Evolutionary conservation across 208 protist genomes (phyloP).

Genomic region (Leishmania tropica): DNA sequence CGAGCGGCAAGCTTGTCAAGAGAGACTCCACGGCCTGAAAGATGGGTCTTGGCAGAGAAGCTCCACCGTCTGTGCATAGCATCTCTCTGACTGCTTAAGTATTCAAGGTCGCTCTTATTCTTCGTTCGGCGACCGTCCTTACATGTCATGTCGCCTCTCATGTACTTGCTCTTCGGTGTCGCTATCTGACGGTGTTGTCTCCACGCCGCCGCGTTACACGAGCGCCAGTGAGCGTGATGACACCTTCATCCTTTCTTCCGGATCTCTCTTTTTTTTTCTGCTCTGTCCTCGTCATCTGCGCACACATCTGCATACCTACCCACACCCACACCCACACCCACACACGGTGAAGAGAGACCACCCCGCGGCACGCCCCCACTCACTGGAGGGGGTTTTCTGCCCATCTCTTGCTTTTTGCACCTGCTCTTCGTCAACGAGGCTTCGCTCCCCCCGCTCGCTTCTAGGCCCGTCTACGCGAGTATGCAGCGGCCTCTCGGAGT

Average conservation of each 20-base stretch:
- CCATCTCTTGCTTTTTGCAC: neutral
- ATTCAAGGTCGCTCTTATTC: neutral
- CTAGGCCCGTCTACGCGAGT: neutral
- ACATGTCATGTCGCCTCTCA: neutral
- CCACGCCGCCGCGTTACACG: neutral
- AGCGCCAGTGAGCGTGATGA: neutral
- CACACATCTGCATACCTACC: neutral
- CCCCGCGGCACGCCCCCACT: neutral
- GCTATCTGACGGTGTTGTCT: neutral
- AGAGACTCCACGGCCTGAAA: neutral
- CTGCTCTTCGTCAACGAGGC: neutral
- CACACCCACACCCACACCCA: neutral
- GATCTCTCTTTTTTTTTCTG: neutral
- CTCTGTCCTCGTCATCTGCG: neutral
- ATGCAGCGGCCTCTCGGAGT: neutral
- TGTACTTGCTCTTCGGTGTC: neutral
- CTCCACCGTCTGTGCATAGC: neutral
- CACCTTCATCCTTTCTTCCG: neutral
- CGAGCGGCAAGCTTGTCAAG: neutral
- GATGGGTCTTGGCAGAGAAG: neutral
- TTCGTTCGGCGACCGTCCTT: neutral
- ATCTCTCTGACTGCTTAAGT: neutral
- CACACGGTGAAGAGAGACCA: neutral
- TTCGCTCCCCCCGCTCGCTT: neutral
- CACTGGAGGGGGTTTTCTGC: neutral